Base-by-base conservation (phyloP, 176 grass and related monocot genomes). In the Neostapfia colusana region DNA sequence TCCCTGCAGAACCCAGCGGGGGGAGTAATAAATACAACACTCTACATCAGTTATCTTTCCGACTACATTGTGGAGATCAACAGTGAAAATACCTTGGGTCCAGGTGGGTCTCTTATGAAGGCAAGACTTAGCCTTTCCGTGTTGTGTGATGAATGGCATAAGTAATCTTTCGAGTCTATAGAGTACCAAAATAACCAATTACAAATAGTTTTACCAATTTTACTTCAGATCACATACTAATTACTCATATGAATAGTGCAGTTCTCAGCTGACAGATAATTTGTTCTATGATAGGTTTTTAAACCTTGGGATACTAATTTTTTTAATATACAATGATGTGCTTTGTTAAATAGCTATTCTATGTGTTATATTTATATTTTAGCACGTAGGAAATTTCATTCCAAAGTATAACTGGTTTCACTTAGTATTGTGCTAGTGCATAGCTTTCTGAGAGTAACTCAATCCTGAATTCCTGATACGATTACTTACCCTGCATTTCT, bases 31-130 rank as follows among this genome's bases (percentile, higher is more conserved):
- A 98, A 98, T 58, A 98, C 89, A 23, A 98, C 95, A 12, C 63
- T 98, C 58, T 92, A 79, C 72, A 86, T 94, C 63, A 92, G 87
- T 76, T 98, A 90, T 78, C 91, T 91, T 80, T 92, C 95, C 24
- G 87, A 98, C 67, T 98, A 93, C 35, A 94, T 98, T 5, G 87
- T 98, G 76, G 91, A 98, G 79, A 88, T 98, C 58, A 72, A 82
- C 35, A 92, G 85, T 21, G 87, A 98, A 90, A 93, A 77, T 61
- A 85, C 84, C n/a, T 49, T 92, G 51, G 85, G 91, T 59, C 89
- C 89, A 48, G 89, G 91, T 98, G 85, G 85, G 88, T 57, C 67
- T 64, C 11, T 66, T 37, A 72, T 87, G 60, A 67, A 50, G 45
- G 3, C 1, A 61, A 56, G 0, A 8, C 61, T 57, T 39, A 65